Conservation (phyloP, 129 eudicot species). For the Arctium minus region DNA sequence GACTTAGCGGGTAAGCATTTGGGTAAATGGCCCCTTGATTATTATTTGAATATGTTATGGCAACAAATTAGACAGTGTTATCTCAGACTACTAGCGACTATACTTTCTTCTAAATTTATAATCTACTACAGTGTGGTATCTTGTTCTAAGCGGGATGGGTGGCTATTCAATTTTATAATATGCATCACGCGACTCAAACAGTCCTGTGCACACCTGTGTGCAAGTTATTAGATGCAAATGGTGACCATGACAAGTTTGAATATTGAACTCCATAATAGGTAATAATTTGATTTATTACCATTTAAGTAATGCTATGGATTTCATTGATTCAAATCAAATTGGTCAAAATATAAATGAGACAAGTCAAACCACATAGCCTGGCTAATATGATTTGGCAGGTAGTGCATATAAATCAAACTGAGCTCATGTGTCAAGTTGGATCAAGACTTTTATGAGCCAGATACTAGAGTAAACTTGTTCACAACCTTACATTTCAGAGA, state of each 20-base stretch:
- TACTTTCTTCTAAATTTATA: too few species aligned
- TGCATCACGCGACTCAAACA: not conserved
- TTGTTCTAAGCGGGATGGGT: not conserved
- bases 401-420: not conserved
- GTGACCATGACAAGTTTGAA: not conserved
- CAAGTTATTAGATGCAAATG: not conserved
- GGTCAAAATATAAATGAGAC: not conserved
- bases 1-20: too few species aligned
- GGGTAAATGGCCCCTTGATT: too few species aligned
- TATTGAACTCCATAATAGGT: not conserved
- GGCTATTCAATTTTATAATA: too few species aligned
- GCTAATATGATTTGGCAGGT: not conserved
- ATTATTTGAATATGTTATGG: not conserved
- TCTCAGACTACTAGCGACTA: not conserved
- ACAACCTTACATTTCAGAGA: not conserved
- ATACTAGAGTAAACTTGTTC: not conserved
- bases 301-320: not conserved
- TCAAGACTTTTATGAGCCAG: not conserved
- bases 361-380: not conserved
- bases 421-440: not conserved
- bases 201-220: not conserved
- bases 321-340: not conserved
- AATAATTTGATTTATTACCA: too few species aligned
- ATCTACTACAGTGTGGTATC: not conserved
- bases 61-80: not conserved